Base-by-base conservation (phyloP, 2,329 filamentous ascomycete species). In the Neonectria sp. region DNA sequence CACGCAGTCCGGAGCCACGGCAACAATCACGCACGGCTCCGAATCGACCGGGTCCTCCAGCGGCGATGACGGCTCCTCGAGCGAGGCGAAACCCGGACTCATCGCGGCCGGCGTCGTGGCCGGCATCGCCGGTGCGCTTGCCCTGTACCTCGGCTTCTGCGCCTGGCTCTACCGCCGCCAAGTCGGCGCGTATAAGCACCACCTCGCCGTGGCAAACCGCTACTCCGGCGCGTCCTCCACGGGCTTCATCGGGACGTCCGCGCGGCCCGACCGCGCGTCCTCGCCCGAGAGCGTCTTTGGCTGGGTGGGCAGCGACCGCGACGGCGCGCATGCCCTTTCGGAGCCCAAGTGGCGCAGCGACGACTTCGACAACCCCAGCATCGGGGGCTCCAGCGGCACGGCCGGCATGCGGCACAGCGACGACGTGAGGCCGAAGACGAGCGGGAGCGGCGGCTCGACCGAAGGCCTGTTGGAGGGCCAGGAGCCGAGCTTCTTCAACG, bases 91-190 rank as follows among this genome's bases (percentile, higher is more conserved):
- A 33, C 76, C 79, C 0, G 84, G 83, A 0, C 82, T 85, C 15
- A 83, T 88, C 57, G 83, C 83, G 17, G 83, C 84, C 2, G 83
- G 84, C 29, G 80, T 91, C 24, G 82, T 94, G 35, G 92, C 92
- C 0, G 91, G 90, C n/a, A 75, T 91, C 4, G 84, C 92, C 5
- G 88, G 89, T 55, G 73, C 92, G 21, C 74, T 90, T 0, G 90
- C 90, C 2, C 81, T 83, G 2, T 93, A 93, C 77, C 86, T 93
- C 13, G 90, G 89, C 52, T 93, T 92, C 83, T 93, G 91, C 79
- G 86, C 88, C 21, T 94, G 90, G 88, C 82, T 95, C 8, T 94
- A 94, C 82, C 86, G 91, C 31, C 90, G 90, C 55, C 92, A 93
- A 78, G 86, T 94, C 17, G 80, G 83, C 33, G 87, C 92, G 11